Base-by-base conservation (phyloP, 768 basidiomycete species). In the Pleurotus citrinopileatus region DNA sequence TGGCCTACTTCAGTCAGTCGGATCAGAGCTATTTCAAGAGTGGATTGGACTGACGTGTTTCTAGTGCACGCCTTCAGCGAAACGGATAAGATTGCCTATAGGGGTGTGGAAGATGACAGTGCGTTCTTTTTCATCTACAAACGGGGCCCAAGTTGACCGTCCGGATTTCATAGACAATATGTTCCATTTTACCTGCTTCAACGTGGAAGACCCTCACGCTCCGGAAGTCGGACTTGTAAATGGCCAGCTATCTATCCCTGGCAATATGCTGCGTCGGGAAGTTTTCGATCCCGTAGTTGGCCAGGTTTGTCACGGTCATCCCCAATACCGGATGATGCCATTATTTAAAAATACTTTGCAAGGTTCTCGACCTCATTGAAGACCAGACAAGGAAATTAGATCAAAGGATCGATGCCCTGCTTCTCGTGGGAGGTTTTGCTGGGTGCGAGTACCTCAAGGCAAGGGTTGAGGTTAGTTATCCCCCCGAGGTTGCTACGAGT, bases 171-270 rank as follows among this genome's bases (percentile, higher is more conserved):
- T 60, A 93, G 91, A 86, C 25, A 86, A 82, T 53, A 86, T 85
- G 75, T 94, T 94, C 72, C 84, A 90, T 65, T 94, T 94, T 68
- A 93, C 85, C 27, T 93, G 90, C 67, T 94, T 94, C 76, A 94
- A 94, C 48, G 83, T 86, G 13, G 85, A 90, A 59, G 90, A 92
- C 63, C 83, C 86, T 6, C 80, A 91, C 61, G 92, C 94, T 66
- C 79, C 87, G 1, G 74, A 79, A 22, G 89, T 93, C 20, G 92
- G 92, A 1, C 71, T 94, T 51, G 73, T 88, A 56, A 87, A 94
- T 61, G 92, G 92, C 1, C 87, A 95, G 66, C 77, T 95, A 2
- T 83, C 83, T 10, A 89, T 94, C 59, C 89, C 90, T 2, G 92
- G 92, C 15, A 84, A 80, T 58, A 69, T 92, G 19, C 74, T 95